Conservation (phyloP, 352 stramenopile genomes). For the Phytophthora agathidicida region DNA sequence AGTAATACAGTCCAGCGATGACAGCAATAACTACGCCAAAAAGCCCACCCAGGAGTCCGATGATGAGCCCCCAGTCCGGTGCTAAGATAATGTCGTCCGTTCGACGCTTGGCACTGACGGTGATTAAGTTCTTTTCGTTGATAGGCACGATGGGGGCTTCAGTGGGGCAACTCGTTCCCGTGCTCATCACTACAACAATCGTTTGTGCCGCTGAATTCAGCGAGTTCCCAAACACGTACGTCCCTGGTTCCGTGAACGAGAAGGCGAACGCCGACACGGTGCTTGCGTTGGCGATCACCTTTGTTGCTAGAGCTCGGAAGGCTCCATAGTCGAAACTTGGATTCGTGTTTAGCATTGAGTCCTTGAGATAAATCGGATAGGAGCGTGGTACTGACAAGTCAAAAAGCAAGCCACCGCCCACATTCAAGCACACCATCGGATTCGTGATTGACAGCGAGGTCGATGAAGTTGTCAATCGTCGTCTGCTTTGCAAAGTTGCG, state of each 20-base stretch:
- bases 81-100: conserved; percentile 85
- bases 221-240: conserved; percentile 91
- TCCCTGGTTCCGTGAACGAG: conserved; percentile 83
- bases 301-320: conserved; percentile 78
- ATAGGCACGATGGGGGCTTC: conserved; percentile 85
- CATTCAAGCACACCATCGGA: conserved; percentile 87
- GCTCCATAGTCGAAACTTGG: conserved; percentile 90
- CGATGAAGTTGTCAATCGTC: conserved; percentile 27
- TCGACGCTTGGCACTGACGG: conserved; percentile 77
- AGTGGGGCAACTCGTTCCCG: conserved; percentile 72
- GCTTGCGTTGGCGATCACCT: conserved; percentile 61
- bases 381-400: conserved; percentile 76
- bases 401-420: conserved; percentile 89
- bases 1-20: conserved; percentile 84
- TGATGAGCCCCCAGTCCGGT: conserved; percentile 89
- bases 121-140: conserved; percentile 88
- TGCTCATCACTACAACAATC: conserved; percentile 86
- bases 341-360: conserved; percentile 96
- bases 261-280: conserved; percentile 87
- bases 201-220: conserved; percentile 68
- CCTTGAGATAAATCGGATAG: conserved; percentile 94
- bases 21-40: conserved; percentile 76
- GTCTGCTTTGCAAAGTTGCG: conserved; percentile 9
- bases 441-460: conserved; percentile 58
- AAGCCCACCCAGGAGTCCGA: conserved; percentile 74